These are phyloP conservation scores for Curvularia spicifera DNA, from an alignment of 2,329 filamentous ascomycete genomes.

Conservation along the genomic window DNA sequence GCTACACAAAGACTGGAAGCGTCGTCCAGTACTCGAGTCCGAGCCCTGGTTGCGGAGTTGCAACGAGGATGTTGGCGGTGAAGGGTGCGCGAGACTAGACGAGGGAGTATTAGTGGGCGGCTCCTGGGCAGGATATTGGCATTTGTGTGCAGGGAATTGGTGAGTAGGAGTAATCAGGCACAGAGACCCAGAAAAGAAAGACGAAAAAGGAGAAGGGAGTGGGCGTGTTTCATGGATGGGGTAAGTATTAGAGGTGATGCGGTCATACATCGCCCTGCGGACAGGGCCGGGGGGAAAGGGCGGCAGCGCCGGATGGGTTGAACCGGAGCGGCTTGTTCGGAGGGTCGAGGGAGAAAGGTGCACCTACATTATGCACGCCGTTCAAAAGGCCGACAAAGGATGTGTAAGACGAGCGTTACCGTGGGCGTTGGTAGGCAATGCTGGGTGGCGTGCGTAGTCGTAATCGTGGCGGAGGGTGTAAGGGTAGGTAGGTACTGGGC, in stretches of 20 bases:
- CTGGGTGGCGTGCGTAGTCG: constrained; percentile 7
- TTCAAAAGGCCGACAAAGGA: neutral
- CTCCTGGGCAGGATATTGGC: constrained; percentile 9
- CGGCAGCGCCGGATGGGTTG: constrained; percentile 31
- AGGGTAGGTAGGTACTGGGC: neutral
- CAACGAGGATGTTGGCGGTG: constrained; percentile 26
- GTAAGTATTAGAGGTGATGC: constrained; percentile 6
- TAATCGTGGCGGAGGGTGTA: constrained; percentile 9
- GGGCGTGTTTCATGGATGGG: constrained; percentile 7
- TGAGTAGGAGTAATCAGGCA: constrained; percentile 5
- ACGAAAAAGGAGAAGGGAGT: neutral
- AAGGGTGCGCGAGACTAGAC: constrained; percentile 23
- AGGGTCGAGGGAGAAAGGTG: constrained; percentile 13
- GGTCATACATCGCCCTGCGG: constrained; percentile 26
- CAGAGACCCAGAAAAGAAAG: neutral
- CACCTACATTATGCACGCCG: constrained; percentile 25
- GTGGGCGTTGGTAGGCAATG: constrained; percentile 8
- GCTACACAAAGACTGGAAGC: constrained; percentile 7
- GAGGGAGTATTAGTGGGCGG: constrained; percentile 25
- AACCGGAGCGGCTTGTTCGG: constrained; percentile 29
- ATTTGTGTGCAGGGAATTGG: constrained; percentile 8
- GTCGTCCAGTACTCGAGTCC: constrained; percentile 7
- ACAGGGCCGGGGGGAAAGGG: constrained; percentile 29
- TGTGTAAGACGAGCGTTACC: neutral
- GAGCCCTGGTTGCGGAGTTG: constrained; percentile 6